These are phyloP conservation scores for Hypoxylon sp. DNA, from an alignment of 2,329 filamentous ascomycete species.

Conservation along the genomic window DNA sequence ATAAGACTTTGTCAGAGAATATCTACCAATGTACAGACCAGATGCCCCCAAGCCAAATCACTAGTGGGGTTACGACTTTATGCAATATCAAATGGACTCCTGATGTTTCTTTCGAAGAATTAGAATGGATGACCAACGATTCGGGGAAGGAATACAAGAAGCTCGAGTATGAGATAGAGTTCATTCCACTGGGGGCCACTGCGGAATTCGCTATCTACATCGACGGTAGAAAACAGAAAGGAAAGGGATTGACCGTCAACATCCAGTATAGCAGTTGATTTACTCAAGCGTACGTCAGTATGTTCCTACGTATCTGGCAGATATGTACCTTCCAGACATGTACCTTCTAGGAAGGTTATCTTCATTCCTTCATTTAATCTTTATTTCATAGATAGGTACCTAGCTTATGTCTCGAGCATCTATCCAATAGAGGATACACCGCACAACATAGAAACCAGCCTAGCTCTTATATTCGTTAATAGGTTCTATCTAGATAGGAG, in stretches of 20 bases:
- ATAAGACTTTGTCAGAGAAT: background rate
- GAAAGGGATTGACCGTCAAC: background rate
- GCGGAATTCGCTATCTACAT: constrained; percentile 15
- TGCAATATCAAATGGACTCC: constrained; percentile 1
- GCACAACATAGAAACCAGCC: background rate
- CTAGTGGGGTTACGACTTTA: background rate
- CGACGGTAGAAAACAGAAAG: constrained; percentile 21
- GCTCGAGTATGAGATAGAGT: constrained; percentile 12
- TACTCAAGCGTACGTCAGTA: background rate
- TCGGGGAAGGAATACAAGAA: constrained; percentile 8
- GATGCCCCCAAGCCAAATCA: background rate
- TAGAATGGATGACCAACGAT: background rate
- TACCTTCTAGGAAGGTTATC: background rate
- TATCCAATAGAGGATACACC: background rate
- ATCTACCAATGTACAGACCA: constrained; percentile 8
- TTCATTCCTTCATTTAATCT: background rate
- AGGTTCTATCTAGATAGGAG: background rate
- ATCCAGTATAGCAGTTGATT: constrained; percentile 17
- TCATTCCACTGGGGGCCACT: constrained; percentile 16
- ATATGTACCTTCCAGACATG: background rate
- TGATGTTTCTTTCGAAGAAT: constrained; percentile 5
- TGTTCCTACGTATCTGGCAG: too few relatives aligned
- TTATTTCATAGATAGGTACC: background rate
- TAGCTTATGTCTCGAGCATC: background rate
- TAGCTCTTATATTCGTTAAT: background rate